Conservation (phyloP, 441 rosid species). For the Populus tomentosa region DNA sequence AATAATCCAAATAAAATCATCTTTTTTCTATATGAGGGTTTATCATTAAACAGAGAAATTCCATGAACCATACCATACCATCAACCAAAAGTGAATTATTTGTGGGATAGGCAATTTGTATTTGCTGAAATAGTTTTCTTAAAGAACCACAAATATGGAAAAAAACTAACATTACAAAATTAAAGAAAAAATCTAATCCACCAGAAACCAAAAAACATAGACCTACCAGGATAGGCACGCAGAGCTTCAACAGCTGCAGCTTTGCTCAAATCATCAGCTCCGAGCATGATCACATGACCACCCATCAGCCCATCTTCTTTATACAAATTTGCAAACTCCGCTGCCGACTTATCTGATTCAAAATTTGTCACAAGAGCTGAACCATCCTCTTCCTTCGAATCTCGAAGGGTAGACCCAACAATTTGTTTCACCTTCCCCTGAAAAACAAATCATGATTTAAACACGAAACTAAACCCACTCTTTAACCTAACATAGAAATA, state of each 20-base stretch:
- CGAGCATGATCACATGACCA: conserved; percentile 96
- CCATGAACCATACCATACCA: not conserved
- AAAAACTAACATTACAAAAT: not conserved
- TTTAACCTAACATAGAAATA: not conserved
- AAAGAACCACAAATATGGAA: not conserved
- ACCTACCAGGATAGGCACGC: conserved; percentile 80
- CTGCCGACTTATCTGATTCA: conserved; percentile 72
- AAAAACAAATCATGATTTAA: not conserved
- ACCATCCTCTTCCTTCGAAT: conserved; percentile 55
- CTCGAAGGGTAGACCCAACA: conserved; percentile 86
- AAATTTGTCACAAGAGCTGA: conserved; percentile 73
- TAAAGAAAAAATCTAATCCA: not conserved
- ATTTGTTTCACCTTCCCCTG: conserved; percentile 97
- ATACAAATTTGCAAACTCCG: conserved; percentile 72
- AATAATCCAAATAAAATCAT: not conserved
- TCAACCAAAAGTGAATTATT: not conserved
- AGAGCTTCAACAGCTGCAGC: conserved; percentile 79
- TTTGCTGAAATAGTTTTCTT: not conserved
- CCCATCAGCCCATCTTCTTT: conserved; percentile 69
- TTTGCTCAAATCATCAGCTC: conserved; percentile 85
- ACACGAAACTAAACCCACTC: not conserved
- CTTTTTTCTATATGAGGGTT: not conserved
- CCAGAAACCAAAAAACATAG: not conserved
- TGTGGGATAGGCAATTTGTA: too few relatives aligned
- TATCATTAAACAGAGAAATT: not conserved